Conservation (phyloP, 805 yeast species). For the Suhomyces kilbournensis region DNA sequence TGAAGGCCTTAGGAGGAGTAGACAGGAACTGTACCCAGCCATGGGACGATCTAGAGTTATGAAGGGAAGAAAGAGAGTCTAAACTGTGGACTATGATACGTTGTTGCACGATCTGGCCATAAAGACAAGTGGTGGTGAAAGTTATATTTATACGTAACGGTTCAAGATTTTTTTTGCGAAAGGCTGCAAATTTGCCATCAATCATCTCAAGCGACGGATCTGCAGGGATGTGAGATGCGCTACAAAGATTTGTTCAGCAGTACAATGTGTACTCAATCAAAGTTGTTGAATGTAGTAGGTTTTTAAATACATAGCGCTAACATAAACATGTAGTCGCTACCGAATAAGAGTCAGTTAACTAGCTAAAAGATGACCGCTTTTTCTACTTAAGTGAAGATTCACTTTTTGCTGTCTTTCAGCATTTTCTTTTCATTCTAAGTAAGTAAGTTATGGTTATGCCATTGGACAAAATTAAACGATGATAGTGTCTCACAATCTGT, state of each 20-base stretch:
- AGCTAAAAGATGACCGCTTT: too few relatives aligned
- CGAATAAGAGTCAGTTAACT: too few relatives aligned
- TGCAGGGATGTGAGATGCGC: neutral
- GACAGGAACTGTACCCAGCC: neutral
- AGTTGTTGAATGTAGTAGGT: too few relatives aligned
- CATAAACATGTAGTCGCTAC: too few relatives aligned
- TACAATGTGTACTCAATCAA: too few relatives aligned
- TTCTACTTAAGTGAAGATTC: too few relatives aligned
- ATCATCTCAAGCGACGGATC: neutral
- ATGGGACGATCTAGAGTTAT: neutral
- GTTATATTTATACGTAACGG: neutral
- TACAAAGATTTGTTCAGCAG: neutral
- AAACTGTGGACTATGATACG: too few relatives aligned
- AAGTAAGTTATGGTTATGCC: neutral
- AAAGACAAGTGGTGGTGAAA: neutral
- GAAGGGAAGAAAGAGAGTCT: neutral
- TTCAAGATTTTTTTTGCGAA: neutral
- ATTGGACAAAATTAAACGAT: too few relatives aligned
- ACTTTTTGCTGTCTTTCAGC: too few relatives aligned
- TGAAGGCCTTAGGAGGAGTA: neutral
- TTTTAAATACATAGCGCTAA: too few relatives aligned
- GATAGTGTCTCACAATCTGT: neutral
- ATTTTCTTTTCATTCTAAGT: too few relatives aligned
- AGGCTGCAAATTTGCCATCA: conserved; percentile 1
- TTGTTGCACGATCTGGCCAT: neutral